Evolutionary conservation across 164 flowering plant species (phyloP).

Genomic region (Vitis rupestris): DNA sequence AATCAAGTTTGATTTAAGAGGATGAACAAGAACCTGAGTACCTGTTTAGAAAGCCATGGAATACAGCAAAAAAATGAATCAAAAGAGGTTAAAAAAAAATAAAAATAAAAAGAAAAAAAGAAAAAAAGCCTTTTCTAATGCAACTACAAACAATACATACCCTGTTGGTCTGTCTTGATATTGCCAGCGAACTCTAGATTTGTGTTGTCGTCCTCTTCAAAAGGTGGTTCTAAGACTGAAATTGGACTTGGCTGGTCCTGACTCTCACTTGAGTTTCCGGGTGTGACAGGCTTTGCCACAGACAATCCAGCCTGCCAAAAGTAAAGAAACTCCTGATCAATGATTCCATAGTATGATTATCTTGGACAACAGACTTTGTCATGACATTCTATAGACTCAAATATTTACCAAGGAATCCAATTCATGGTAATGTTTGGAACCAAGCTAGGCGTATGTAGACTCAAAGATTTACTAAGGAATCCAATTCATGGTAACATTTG

Average conservation of each 20-base stretch:
- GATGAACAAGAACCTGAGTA: constrained; percentile 12
- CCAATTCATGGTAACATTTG: not conserved
- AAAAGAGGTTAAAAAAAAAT: not conserved
- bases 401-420: not conserved
- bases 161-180: constrained; percentile 31
- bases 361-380: not conserved
- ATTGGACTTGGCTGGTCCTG: constrained; percentile 61
- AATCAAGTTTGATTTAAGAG: constrained; percentile 49
- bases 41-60: constrained; percentile 31
- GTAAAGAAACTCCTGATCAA: not conserved
- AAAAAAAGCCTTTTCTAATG: not conserved
- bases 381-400: not conserved
- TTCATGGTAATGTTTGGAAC: not conserved
- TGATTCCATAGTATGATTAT: not conserved
- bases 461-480: not conserved
- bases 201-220: constrained; percentile 59
- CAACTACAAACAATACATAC: constrained; percentile 22
- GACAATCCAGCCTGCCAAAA: constrained; percentile 35
- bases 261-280: constrained; percentile 29
- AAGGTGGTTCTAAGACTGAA: constrained; percentile 45
- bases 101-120: not conserved
- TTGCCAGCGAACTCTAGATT: constrained; percentile 29
- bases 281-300: constrained; percentile 22
- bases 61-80: not conserved
- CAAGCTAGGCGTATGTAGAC: not conserved